Evolutionary conservation across 164 flowering plant genomes (phyloP), one percentile per base, ranked within the genome.

Genomic region (Sedum album): DNA sequence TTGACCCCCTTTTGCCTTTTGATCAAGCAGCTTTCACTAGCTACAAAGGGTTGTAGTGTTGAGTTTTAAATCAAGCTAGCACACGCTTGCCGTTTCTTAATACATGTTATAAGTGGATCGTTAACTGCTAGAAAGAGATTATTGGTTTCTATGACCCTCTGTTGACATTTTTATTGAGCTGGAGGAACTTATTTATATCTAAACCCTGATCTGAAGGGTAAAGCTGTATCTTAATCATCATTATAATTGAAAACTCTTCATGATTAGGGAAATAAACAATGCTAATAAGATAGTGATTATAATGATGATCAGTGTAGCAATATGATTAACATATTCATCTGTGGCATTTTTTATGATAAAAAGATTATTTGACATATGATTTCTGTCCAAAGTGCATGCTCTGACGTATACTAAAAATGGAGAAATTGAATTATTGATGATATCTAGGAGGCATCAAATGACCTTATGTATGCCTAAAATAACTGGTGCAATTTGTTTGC

Each of bases 221-320:
- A 57, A 57, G 33, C 18, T 57, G 33, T 57, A 28, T 57, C 62
- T 26, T 57, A 53, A 0, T 57, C 62, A 57, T 57, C 62, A 57
- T 28, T 57, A 28, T 13, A 26, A 11, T 28, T 57, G 18, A 28
- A 57, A 57, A 57, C 62, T 57, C 17, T 13, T 30, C 31, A 57
- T 28, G 18, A 57, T 28, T 57, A 57, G 62, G 18, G 1, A 51
- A 57, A 26, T 57, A 57, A 57, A 26, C 33, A 57, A 57, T 17
- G 26, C 2, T 7, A 53, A 6, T 9, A 8, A 25, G 10, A 0
- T 21, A 53, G 60, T 30, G 17, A 17, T 20, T 18, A 1, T 15
- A 4, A 46, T 46, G n/a, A 46, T 46, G 51, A 46, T 46, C 23
- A 53, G 14, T 57, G 62, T 57, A 57, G 13, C 62, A 57, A 25